Evolutionary conservation across 306 rosid species (phyloP).

Genomic region (Pachyrhizus erosus): DNA sequence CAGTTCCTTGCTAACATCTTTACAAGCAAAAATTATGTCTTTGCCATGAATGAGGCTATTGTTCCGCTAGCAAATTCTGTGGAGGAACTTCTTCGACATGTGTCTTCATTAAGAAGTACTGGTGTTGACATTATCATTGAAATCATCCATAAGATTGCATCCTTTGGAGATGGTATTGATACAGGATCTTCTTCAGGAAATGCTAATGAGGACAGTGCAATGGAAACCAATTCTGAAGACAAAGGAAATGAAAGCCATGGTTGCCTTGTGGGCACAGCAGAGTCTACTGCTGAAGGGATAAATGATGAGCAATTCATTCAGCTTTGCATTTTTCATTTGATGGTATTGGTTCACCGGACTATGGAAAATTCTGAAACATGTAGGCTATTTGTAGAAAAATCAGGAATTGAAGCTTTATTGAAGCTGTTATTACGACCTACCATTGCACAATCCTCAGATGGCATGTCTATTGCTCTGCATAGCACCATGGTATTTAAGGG

Average conservation of each 20-base stretch:
- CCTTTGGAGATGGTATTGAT: constrained; percentile 62
- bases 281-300: constrained; percentile 70
- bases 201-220: constrained; percentile 67
- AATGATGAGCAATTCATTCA: constrained; percentile 75
- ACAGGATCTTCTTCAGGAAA: constrained; percentile 65
- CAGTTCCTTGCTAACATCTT: constrained; percentile 86
- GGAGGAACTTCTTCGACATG: constrained; percentile 96
- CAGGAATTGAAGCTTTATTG: constrained; percentile 87
- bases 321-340: constrained; percentile 83
- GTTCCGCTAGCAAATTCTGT: constrained; percentile 94
- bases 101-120: constrained; percentile 79
- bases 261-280: constrained; percentile 57
- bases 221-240: constrained; percentile 88
- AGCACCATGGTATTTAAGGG: constrained; percentile 98
- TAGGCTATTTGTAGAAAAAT: constrained; percentile 92
- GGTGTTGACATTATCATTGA: constrained; percentile 94
- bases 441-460: constrained; percentile 90
- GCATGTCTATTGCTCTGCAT: constrained; percentile 94
- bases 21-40: constrained; percentile 80
- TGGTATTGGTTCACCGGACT: constrained; percentile 93
- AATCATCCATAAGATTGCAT: constrained; percentile 71
- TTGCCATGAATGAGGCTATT: constrained; percentile 91
- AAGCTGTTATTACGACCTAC: constrained; percentile 78
- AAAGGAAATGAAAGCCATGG: constrained; percentile 62
- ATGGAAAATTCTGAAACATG: constrained; percentile 97